A percentile compares a stretch with the other conserved stretches of the same genome.
Evolutionary conservation across 306 rosid species (phyloP).

Genomic region (Medicago lupulina): DNA sequence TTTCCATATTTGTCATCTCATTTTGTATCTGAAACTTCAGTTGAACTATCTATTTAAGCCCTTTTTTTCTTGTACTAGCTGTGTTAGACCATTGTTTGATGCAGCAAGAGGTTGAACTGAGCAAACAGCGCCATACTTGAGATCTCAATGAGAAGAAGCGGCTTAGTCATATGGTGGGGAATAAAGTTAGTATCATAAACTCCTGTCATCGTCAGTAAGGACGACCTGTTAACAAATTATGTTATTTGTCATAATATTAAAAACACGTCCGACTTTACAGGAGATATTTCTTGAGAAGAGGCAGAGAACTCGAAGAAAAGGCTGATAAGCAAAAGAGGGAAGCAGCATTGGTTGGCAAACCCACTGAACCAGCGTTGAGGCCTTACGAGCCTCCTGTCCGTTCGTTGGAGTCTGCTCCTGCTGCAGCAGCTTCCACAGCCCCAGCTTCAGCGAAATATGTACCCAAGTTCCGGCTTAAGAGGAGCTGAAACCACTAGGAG

Average conservation of each 20-base stretch:
- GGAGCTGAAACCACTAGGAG: constrained; percentile 43
- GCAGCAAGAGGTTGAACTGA: constrained; percentile 80
- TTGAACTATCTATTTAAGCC: neutral
- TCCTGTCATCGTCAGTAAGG: neutral
- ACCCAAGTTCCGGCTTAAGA: constrained; percentile 60
- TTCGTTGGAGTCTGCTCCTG: constrained; percentile 49
- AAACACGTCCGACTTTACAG: no score
- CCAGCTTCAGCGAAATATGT: constrained; percentile 66
- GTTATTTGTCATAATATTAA: constrained; percentile 4
- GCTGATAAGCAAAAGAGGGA: no score
- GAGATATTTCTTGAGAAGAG: no score
- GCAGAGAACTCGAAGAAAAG: no score
- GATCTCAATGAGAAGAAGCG: constrained; percentile 87
- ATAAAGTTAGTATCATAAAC: constrained; percentile 37
- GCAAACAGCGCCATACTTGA: constrained; percentile 83
- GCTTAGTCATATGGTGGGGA: constrained; percentile 62
- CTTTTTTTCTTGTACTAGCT: constrained; percentile 12
- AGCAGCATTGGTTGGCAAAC: no score
- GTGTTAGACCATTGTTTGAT: constrained; percentile 23
- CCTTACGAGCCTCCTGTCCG: constrained; percentile 44
- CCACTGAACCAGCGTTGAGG: constrained; percentile 21
- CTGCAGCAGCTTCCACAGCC: constrained; percentile 40
- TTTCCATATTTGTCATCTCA: neutral
- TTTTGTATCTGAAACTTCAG: neutral
- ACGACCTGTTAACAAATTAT: neutral